Percentiles rank a stretch among this genome's conserved stretches.
Evolutionary conservation across 768 basidiomycete genomes (phyloP).

Genomic region (Botryobasidium botryosum): DNA sequence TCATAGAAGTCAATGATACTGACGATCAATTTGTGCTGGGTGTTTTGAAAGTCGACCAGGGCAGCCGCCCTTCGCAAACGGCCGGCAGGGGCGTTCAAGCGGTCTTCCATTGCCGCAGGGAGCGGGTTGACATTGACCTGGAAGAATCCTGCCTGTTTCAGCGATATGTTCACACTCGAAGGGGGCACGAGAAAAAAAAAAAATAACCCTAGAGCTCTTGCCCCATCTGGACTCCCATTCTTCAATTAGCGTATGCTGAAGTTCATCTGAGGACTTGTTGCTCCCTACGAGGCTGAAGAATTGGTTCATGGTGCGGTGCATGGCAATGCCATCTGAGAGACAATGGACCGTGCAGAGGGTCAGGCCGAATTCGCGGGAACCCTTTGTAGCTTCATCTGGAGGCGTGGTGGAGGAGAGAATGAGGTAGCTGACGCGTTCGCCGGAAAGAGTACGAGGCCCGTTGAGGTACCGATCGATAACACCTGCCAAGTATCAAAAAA

Average conservation of each 20-base stretch:
- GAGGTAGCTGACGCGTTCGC: slow-evolving; percentile 47
- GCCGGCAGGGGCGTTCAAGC: slow-evolving; percentile 24
- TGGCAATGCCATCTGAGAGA: slow-evolving; percentile 74
- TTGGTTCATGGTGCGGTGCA: slow-evolving; percentile 68
- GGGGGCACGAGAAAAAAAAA: too few species aligned
- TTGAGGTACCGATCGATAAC: slow-evolving; percentile 59
- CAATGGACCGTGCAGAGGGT: slow-evolving; percentile 67
- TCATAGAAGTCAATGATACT: slow-evolving; percentile 9
- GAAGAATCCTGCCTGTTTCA: too few species aligned
- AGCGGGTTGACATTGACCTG: too few species aligned
- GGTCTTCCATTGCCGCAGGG: slow-evolving; percentile 35
- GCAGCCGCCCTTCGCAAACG: slow-evolving; percentile 31
- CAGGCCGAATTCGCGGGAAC: slow-evolving; percentile 40
- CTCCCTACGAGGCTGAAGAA: slow-evolving; percentile 49
- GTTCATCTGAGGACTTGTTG: too few species aligned
- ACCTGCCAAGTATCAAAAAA: too few species aligned
- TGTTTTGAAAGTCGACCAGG: slow-evolving; percentile 37
- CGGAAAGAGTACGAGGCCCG: slow-evolving; percentile 55
- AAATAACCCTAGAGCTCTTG: too few species aligned
- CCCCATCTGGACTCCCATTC: too few species aligned
- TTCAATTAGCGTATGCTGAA: too few species aligned
- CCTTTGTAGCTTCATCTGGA: slow-evolving; percentile 14
- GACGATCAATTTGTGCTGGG: too few species aligned
- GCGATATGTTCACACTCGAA: too few species aligned
- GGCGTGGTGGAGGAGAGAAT: slow-evolving; percentile 13